These are phyloP conservation scores for Nicotiana knightiana DNA, from an alignment of 257 asterid species.

Conservation along the genomic window DNA sequence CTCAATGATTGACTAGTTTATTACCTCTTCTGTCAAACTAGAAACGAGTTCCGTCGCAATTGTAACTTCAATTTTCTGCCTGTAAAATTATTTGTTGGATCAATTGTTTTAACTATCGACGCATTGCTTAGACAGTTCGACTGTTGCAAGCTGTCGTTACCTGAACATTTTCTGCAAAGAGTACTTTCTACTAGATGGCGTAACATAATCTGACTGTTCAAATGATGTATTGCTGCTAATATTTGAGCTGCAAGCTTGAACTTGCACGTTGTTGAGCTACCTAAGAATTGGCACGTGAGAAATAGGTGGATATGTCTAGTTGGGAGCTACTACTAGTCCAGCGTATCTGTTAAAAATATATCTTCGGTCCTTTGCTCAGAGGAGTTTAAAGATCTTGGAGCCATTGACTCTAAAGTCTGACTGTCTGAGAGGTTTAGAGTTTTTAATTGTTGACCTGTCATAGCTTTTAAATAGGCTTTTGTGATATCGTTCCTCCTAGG, in stretches of 20 bases:
- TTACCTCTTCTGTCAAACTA: background rate
- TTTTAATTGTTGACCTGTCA: background rate
- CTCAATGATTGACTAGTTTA: background rate
- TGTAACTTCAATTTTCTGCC: background rate
- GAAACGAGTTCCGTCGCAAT: background rate
- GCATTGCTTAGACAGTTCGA: background rate
- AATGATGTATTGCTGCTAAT: background rate
- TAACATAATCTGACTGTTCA: background rate
- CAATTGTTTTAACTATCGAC: background rate
- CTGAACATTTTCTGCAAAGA: background rate
- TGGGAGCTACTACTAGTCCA: background rate
- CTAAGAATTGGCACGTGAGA: background rate
- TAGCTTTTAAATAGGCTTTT: background rate
- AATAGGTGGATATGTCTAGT: background rate
- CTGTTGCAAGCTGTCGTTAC: background rate
- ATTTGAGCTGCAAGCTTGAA: background rate
- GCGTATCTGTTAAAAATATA: background rate
- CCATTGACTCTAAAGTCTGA: background rate
- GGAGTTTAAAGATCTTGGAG: background rate
- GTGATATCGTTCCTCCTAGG: background rate
- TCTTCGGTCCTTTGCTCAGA: background rate
- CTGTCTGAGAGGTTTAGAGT: background rate
- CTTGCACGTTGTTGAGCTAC: background rate
- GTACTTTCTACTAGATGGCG: background rate
- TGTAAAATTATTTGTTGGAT: background rate